Evolutionary conservation across 192 early-diverging fungal species (phyloP).

Genomic region (Chytriomyces sp.): DNA sequence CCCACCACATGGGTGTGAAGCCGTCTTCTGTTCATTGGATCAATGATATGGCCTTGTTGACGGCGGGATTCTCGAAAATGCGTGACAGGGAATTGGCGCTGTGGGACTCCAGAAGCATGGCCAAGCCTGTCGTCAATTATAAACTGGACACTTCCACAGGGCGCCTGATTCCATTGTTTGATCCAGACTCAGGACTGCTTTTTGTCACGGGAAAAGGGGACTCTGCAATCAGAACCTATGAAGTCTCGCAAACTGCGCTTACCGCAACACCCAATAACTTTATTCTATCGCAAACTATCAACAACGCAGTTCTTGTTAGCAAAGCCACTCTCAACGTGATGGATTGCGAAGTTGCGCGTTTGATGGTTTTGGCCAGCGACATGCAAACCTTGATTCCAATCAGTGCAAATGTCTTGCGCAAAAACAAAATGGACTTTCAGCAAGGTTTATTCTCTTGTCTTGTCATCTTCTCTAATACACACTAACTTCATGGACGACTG

Average conservation of each 20-base stretch:
- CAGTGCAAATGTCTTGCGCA: constrained; percentile 70
- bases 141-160: constrained; percentile 74
- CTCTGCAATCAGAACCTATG: constrained; percentile 68
- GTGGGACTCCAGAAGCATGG: constrained; percentile 75
- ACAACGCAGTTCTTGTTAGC: constrained; percentile 70
- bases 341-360: constrained; percentile 49
- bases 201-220: constrained; percentile 78
- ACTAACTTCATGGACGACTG: not conserved
- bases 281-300: constrained; percentile 34
- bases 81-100: constrained; percentile 67
- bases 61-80: constrained; percentile 71
- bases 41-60: constrained; percentile 55
- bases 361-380: constrained; percentile 62
- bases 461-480: not conserved
- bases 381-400: constrained; percentile 68
- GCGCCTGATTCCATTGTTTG: constrained; percentile 74
- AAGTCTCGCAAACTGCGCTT: constrained; percentile 45
- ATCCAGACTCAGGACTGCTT: constrained; percentile 79
- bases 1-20: constrained; percentile 66
- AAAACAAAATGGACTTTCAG: constrained; percentile 83
- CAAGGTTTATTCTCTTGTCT: constrained; percentile 13
- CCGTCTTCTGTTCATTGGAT: constrained; percentile 72
- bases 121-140: constrained; percentile 59
- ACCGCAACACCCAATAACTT: constrained; percentile 16
- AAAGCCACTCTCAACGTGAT: constrained; percentile 72